Percentiles rank a stretch among this genome's conserved stretches.
These are phyloP conservation scores for Phytophthora rubi DNA, from an alignment of 352 stramenopile genomes.

Conservation along the genomic window DNA sequence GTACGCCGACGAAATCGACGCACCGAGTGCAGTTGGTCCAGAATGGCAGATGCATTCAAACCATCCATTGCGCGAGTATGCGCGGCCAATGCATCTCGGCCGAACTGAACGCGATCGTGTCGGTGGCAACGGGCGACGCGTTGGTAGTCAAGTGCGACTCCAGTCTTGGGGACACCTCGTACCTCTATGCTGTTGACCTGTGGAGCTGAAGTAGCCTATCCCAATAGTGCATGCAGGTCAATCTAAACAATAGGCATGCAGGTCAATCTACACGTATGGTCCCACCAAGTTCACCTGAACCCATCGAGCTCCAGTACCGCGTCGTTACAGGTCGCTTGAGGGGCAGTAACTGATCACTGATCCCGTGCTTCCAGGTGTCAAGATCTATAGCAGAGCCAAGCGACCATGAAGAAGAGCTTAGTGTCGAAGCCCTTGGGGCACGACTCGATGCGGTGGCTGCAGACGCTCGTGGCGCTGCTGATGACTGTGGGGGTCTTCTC, in stretches of 20 bases:
- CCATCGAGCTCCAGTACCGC: background rate
- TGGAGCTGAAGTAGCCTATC: background rate
- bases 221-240: background rate
- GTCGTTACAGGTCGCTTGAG: background rate
- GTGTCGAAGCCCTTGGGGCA: constrained; percentile 5
- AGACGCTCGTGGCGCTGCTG: constrained; percentile 24
- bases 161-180: background rate
- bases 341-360: background rate
- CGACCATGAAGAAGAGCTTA: constrained; percentile 15
- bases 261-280: background rate
- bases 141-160: background rate
- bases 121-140: background rate
- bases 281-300: background rate
- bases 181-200: background rate
- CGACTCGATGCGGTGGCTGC: constrained; percentile 24
- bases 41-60: background rate
- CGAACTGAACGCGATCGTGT: background rate
- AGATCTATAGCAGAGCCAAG: background rate
- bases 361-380: background rate
- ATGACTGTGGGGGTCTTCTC: constrained; percentile 23
- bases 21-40: background rate
- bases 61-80: background rate
- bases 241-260: background rate
- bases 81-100: background rate
- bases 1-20: background rate